Evolutionary conservation across 306 rosid genomes (phyloP).

Genomic region (Cajanus cajan): DNA sequence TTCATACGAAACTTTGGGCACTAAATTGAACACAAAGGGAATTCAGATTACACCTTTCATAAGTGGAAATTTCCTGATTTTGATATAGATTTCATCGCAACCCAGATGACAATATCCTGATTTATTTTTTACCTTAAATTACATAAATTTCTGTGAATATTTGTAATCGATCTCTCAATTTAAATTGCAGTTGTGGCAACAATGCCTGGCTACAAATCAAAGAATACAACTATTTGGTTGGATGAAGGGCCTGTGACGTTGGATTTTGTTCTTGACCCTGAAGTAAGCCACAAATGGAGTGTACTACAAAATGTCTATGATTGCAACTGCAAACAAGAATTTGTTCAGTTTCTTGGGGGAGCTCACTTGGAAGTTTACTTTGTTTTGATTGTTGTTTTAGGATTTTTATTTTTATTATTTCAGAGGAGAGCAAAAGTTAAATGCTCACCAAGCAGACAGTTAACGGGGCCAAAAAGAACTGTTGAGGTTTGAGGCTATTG

Average conservation of each 20-base stretch:
- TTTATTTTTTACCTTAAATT: not conserved
- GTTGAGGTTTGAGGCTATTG: conserved; percentile 34
- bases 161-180: conserved; percentile 23
- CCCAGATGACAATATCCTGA: not conserved
- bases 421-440: conserved; percentile 49
- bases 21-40: not conserved
- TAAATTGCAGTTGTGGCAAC: conserved; percentile 65
- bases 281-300: conserved; percentile 39
- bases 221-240: conserved; percentile 71
- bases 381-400: conserved; percentile 50
- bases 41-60: not conserved
- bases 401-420: conserved; percentile 60
- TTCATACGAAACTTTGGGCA: conserved; percentile 1
- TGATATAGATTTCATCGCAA: not conserved
- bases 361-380: conserved; percentile 52
- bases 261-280: conserved; percentile 88
- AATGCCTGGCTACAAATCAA: conserved; percentile 74
- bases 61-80: not conserved
- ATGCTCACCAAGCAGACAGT: conserved; percentile 49
- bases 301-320: conserved; percentile 46
- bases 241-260: conserved; percentile 61
- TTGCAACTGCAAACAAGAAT: conserved; percentile 47
- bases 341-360: conserved; percentile 48
- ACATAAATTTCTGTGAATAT: not conserved
- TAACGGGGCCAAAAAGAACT: conserved; percentile 46